Base-by-base conservation (phyloP, 139 green algal genomes). In the Chara braunii region DNA sequence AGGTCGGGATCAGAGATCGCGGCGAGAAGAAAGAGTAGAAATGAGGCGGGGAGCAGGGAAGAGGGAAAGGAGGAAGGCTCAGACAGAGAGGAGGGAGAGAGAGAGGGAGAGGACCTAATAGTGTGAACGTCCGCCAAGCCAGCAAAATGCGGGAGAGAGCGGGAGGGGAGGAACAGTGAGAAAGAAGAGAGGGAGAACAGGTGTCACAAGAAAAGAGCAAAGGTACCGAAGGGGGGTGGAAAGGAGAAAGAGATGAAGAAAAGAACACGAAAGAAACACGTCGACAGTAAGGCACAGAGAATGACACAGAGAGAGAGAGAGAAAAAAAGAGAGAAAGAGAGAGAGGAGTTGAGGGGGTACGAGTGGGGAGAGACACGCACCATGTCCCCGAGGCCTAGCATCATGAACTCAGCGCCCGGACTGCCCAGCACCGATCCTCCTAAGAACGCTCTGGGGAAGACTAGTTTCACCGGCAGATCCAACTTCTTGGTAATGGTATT, bases 401-500 rank as follows among this genome's bases (percentile, higher is more conserved):
- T 70, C 36, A 75, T 71, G 34, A 45, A 75, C 36, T 71, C 66
- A 37, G 8, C 22, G 26, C 18, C 12, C 54, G 0, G 5, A 9
- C 1, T 6, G 0, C 3, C 3, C 14, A 29, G 51, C 30, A 30
- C 28, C 22, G 12, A 37, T 7, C 32, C 14, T 2, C 2, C 37
- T 32, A 75, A 35, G 8, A 75, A 45, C 23, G 61, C 33, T 14
- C 67, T 42, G 6, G 48, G 42, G 31, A 78, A 77, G 30, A 78
- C 14, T 28, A 77, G 70, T 43, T 77, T 78, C 11, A 78, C 37
- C 9, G 69, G 64, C 37, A 78, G 30, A 24, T 78, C 69, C 1
- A 77, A 34, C 53, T 77, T 74, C 12, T 60, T 75, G 11, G 55
- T 70, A 22, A 77, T 60, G 33, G 67, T 30, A 29, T 58, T 1